Percentiles rank a stretch among this genome's conserved stretches.
Evolutionary conservation across 805 yeast species (phyloP).

Genomic region (Komagataella pseudopastoris): DNA sequence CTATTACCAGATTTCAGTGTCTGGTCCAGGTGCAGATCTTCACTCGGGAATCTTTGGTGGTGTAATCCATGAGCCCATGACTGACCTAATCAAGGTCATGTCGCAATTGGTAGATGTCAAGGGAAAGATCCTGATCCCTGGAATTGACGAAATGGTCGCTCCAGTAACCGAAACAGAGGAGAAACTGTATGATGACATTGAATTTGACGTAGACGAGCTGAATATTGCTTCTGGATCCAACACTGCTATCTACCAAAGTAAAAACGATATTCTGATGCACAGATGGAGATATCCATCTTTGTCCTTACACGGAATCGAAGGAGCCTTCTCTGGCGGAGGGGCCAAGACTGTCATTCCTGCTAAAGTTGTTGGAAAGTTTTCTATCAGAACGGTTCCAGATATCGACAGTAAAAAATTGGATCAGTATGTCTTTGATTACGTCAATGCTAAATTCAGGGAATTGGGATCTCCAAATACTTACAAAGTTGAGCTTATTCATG

Average conservation of each 20-base stretch:
- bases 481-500: conserved; percentile 72
- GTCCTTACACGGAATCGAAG: conserved; percentile 94
- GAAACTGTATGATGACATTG: conserved; percentile 70
- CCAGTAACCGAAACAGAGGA: conserved; percentile 77
- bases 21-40: conserved; percentile 94
- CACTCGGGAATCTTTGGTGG: conserved; percentile 98
- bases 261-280: conserved; percentile 85
- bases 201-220: conserved; percentile 72
- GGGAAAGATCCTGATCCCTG: conserved; percentile 82
- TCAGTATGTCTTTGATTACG: conserved; percentile 59
- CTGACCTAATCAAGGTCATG: conserved; percentile 74
- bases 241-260: conserved; percentile 64
- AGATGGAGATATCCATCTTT: conserved; percentile 98
- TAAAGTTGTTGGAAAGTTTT: conserved; percentile 85
- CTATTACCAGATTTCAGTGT: conserved; percentile 71
- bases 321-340: conserved; percentile 90
- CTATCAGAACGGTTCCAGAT: conserved; percentile 95
- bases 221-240: conserved; percentile 82
- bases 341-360: conserved; percentile 99
- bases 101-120: conserved; percentile 62
- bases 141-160: conserved; percentile 89
- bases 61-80: conserved; percentile 93
- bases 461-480: conserved; percentile 68
- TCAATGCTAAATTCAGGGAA: conserved; percentile 48
- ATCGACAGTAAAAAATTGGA: conserved; percentile 73